Conservation (phyloP, 805 yeast species). For the Candida endomychidarum region DNA sequence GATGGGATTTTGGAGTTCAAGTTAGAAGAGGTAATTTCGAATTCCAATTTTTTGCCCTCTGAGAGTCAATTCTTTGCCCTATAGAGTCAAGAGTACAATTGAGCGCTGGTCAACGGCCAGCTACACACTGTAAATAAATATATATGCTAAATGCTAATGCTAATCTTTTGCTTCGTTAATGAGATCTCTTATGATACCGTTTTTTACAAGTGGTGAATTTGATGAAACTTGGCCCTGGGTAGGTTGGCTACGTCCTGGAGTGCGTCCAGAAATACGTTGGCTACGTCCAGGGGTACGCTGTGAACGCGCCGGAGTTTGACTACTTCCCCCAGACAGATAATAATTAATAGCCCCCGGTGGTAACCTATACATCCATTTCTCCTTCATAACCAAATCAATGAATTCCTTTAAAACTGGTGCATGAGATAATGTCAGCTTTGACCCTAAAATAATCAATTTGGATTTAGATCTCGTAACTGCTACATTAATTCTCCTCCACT, state of each 20-base stretch:
- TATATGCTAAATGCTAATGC: neutral
- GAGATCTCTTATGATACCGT: constrained; percentile 28
- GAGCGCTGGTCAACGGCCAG: no score
- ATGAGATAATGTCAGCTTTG: constrained; percentile 57
- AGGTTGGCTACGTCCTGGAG: neutral
- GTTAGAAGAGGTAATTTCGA: constrained; percentile 30
- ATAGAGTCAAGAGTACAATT: neutral
- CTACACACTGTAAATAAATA: neutral
- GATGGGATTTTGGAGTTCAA: constrained; percentile 18
- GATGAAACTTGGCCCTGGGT: neutral
- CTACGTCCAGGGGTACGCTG: no score
- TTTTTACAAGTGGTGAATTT: constrained; percentile 17
- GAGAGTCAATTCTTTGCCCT: neutral
- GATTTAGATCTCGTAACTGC: constrained; percentile 89
- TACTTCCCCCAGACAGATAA: no score
- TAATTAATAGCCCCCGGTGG: constrained; percentile 43
- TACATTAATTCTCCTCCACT: constrained; percentile 92
- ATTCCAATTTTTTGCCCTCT: constrained; percentile 35
- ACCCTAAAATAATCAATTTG: constrained; percentile 82
- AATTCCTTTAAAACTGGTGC: constrained; percentile 58
- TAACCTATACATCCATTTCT: constrained; percentile 64
- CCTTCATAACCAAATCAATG: constrained; percentile 52
- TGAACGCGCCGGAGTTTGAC: no score
- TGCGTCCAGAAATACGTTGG: no score
- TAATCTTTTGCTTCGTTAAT: constrained; percentile 24